Evolutionary conservation across 352 stramenopile genomes (phyloP), one percentile per base, ranked within the genome.

Genomic region (Phytophthora podocarpi): DNA sequence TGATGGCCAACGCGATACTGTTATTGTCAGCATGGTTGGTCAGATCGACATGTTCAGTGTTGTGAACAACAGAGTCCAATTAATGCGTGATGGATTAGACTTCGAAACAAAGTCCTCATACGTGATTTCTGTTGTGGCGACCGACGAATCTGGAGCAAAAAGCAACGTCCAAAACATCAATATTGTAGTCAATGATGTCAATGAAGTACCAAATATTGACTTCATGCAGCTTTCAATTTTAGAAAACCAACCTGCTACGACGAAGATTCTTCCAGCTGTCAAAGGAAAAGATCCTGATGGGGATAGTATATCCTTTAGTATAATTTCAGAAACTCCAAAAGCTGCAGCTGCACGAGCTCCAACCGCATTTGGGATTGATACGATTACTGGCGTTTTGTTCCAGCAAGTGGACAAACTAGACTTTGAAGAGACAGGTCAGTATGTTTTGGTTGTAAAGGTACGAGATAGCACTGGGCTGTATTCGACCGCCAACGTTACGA

Each of bases 331-430:
- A 13, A 46, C 13, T 8, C 36, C 52, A 40, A 23, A 21, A 4
- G 31, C 6, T n/a, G 35, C n/a, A n/a, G 12, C 4, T 23, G 12
- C 26, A 13, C 40, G 41, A 50, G 34, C 55, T 34, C 52, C 75
- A 11, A 65, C 28, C 2, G 70, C 64, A 18, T 89, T 89, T 62
- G 69, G 31, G 3, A 72, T 89, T 48, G 72, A 84, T 41, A 21
- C 34, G 10, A 41, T 67, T 0, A 80, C 54, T 27, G 79, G 79
- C 1, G 13, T 80, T 23, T 18, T 89, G 7, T 82, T 70, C 34
- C 67, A 80, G 37, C 32, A 65, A 30, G 36, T 42, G 3, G 48
- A 55, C 2, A 36, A 20, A 7, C 37, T 89, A 20, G 67, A 89
- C 47, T 87, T 59, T 23, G 79, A 89, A 39, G 40, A 42, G 12